phyloP scores from a whole-genome alignment of 1,284 basidiomycete genomes.

The Fistulina hepatica region DNA sequence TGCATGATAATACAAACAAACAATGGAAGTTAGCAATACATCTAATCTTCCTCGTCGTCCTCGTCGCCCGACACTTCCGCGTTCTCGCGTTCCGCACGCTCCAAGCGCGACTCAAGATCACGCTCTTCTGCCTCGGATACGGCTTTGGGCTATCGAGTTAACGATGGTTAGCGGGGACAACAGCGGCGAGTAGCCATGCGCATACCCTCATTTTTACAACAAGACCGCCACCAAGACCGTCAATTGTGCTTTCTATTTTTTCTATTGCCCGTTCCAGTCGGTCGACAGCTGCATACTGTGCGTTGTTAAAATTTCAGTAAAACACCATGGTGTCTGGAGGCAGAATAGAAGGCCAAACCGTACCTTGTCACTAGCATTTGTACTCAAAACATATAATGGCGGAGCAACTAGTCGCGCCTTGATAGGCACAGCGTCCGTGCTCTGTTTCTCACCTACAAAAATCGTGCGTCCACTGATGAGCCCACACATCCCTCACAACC shows the following conservation, averaged over 20 bases:
- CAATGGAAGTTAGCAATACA: no score
- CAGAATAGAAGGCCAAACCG: slow-evolving; percentile 12
- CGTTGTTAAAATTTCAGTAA: slow-evolving; percentile 1
- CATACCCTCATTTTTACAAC: slow-evolving; percentile 94
- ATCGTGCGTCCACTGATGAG: no score
- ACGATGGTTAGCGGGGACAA: slow-evolving; percentile 1
- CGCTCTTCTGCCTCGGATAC: slow-evolving; percentile 96
- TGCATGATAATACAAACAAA: no score
- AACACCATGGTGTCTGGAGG: slow-evolving; percentile 3
- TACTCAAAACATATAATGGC: slow-evolving; percentile 91
- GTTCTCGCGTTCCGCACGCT: slow-evolving; percentile 83
- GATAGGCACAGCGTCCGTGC: slow-evolving; percentile 88
- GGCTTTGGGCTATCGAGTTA: slow-evolving; percentile 74
- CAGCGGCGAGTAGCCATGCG: slow-evolving; percentile 4
- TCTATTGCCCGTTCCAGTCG: slow-evolving; percentile 90
- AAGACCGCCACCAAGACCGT: slow-evolving; percentile 75
- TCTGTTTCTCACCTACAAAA: slow-evolving; percentile 81
- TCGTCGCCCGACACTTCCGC: slow-evolving; percentile 92
- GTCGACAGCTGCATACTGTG: slow-evolving; percentile 79
- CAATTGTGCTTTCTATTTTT: slow-evolving; percentile 78
- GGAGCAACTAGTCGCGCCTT: slow-evolving; percentile 97
- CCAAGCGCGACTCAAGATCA: slow-evolving; percentile 91
- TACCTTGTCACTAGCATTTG: slow-evolving; percentile 94
- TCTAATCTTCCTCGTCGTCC: slow-evolving; percentile 56
- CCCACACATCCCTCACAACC: no score